Base-by-base conservation (phyloP, 2,329 filamentous ascomycete species). In the Aspergillus floridensis region DNA sequence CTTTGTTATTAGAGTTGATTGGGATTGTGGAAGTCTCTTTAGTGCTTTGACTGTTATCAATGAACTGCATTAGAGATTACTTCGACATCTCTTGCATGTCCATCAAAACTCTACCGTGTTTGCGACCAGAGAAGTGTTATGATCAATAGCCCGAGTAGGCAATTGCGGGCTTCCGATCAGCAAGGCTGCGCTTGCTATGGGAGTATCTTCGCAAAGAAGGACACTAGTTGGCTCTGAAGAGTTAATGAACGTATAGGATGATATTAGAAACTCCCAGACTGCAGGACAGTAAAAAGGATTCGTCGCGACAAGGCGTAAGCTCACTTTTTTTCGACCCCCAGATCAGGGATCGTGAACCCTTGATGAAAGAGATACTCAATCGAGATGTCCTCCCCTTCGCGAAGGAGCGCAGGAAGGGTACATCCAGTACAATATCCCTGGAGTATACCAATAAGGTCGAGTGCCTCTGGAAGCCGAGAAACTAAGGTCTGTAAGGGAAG, bases 311-410 rank as follows among this genome's bases (percentile, higher is more conserved):
- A 44, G 16, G 38, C 2, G 14, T 35, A 16, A 3, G 14, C 32
- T 35, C 12, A 12, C 32, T 16, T 35, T 14, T 14, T 11, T 12
- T 12, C 14, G 4, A 12, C 32, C 12, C 5, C 5, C 14, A 35
- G 32, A 35, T 16, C 41, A 54, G 52, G 52, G 38, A 54, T 29
- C 16, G 50, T 31, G 52, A 44, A 19, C 52, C 52, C 29, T 54
- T 29, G 14, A 47, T 12, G 46, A 3, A 44, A 31, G 2, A 26
- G 12, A 52, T 38, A n/a, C 50, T 26, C 52, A 54, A 12, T 46
- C 24, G 14, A 35, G 32, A 12, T 35, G 12, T 35, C 12, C 32
- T 35, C 12, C 12, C 32, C 7, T 19, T 19, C n/a, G 6, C 16
- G 16, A 8, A 44, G 38, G 38, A 19, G 53, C 22, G 26, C n/a